Evolutionary conservation across 129 eudicot species (phyloP).

Genomic region (Daucus carota): DNA sequence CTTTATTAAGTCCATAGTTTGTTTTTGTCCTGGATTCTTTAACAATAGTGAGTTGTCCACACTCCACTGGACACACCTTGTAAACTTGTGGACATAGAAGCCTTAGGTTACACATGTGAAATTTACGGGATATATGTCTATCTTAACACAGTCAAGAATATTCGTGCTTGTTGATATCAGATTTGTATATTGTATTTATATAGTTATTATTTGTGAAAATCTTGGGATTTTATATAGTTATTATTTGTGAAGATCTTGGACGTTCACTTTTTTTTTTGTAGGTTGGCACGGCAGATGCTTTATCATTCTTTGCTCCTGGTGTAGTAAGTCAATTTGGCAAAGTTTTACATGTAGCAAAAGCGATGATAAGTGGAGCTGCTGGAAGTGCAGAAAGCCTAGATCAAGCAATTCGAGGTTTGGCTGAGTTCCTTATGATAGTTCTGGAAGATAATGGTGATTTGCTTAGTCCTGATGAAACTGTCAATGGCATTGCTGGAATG

Average conservation of each 20-base stretch:
- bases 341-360: conserved; percentile 66
- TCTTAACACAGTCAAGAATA: too few species aligned
- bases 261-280: conserved; percentile 24
- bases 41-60: background rate
- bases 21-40: background rate
- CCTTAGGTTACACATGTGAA: background rate
- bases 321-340: conserved; percentile 81
- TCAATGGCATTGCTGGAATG: conserved; percentile 13
- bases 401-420: conserved; percentile 78
- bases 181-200: background rate
- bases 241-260: background rate
- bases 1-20: background rate
- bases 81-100: background rate
- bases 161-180: background rate
- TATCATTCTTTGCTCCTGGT: conserved; percentile 91
- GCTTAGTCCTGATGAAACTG: conserved; percentile 24
- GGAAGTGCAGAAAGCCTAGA: conserved; percentile 83
- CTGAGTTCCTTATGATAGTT: conserved; percentile 79
- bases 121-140: background rate
- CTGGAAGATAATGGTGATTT: conserved; percentile 53
- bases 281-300: conserved; percentile 89
- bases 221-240: background rate
- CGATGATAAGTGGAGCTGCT: conserved; percentile 90
- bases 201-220: background rate
- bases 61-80: background rate